phyloP scores from a whole-genome alignment of 225 moss, liverwort and hornwort species.

The Neckera pumila region DNA sequence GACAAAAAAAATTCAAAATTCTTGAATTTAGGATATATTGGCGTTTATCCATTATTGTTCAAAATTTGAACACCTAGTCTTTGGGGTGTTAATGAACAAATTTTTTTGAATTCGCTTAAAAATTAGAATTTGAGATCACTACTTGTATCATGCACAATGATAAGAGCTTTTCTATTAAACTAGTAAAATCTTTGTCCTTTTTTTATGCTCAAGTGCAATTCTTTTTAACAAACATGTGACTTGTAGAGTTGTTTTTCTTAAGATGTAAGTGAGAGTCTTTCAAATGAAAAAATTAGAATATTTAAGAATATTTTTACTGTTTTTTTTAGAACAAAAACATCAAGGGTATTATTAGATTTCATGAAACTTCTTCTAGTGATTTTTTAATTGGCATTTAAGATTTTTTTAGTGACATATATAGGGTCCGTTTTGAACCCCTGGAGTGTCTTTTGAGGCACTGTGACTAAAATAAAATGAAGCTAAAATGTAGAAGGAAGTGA shows the following conservation, averaged over 20 bases:
- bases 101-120: no score
- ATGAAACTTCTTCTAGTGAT: not conserved
- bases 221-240: not conserved
- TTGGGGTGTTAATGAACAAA: no score
- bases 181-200: not conserved
- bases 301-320: not conserved
- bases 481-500: no score
- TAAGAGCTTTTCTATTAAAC: not conserved
- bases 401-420: not conserved
- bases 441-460: not conserved
- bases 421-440: rapidly evolving
- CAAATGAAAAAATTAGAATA: not conserved
- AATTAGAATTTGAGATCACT: no score
- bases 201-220: not conserved
- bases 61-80: no score
- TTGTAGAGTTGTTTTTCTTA: not conserved
- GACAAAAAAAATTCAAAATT: not conserved
- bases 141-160: no score
- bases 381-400: not conserved
- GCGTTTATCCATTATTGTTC: no score
- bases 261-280: not conserved
- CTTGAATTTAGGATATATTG: not conserved
- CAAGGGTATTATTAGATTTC: not conserved
- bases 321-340: not conserved
- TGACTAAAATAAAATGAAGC: not conserved